Conservation (phyloP, 176 grass and related monocot genomes). For the Rhynchospora tenuis region DNA sequence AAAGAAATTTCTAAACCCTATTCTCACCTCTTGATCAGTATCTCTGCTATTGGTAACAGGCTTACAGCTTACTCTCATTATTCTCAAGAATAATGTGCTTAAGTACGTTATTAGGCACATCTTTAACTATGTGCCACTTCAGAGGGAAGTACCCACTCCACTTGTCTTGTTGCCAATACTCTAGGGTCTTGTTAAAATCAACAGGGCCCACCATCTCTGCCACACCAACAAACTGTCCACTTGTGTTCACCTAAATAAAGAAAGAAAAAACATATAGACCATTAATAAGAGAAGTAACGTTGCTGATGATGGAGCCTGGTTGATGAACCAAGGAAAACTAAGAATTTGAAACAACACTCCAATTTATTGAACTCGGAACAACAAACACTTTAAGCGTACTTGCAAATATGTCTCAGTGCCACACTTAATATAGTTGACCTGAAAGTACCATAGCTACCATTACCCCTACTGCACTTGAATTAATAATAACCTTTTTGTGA, state of each 20-base stretch:
- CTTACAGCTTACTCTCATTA: slow-evolving; percentile 94
- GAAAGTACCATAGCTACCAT: no score
- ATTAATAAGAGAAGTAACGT: not conserved
- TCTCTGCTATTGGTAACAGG: slow-evolving; percentile 91
- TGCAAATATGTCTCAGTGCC: no score
- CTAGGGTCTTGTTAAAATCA: slow-evolving; percentile 81
- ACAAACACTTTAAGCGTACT: no score
- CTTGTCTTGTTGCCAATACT: slow-evolving; percentile 93
- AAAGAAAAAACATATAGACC: slow-evolving; percentile 21
- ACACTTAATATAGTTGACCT: no score
- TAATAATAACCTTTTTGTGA: no score
- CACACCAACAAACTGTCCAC: slow-evolving; percentile 81
- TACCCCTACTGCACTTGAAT: no score
- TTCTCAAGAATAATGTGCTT: slow-evolving; percentile 85
- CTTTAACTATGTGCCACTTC: slow-evolving; percentile 98
- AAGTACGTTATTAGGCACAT: slow-evolving; percentile 74
- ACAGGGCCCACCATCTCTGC: slow-evolving; percentile 71
- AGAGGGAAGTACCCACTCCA: slow-evolving; percentile 91
- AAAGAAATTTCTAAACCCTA: not conserved
- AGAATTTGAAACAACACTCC: no score
- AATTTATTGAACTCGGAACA: no score
- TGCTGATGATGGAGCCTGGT: not conserved
- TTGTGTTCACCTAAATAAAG: slow-evolving; percentile 61
- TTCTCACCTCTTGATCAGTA: slow-evolving; percentile 82
- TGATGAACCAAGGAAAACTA: not conserved